Evolutionary conservation across 305 asterid genomes (phyloP), one percentile per base, ranked within the genome.

Genomic region (Striga hermonthica): DNA sequence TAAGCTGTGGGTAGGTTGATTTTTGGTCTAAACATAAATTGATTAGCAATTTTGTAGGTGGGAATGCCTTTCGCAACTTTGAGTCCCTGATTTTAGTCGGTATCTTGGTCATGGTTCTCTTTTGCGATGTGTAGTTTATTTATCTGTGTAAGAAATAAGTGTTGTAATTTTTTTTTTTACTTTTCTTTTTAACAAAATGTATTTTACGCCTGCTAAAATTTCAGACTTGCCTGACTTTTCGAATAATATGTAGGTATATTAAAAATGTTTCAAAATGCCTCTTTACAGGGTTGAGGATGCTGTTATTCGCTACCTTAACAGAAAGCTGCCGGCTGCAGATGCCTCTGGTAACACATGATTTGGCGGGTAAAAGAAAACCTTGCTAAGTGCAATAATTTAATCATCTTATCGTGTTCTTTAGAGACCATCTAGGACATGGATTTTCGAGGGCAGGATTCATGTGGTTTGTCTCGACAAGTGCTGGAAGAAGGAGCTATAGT

Each of bases 201-300:
- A 48, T 47, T 66, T 56, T 22, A 7, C 6, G 15, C 4, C 31
- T 22, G 31, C 31, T 22, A 22, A 22, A 22, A 22, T 22, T 22
- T 22, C 31, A 22, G 6, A 12, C 4, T 50, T 5, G 40, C 10
- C 39, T 49, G 9, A 39, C 56, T 52, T 39, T 50, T 41, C 40
- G 45, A 11, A 52, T 43, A 35, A 54, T 44, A 57, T 37, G n/a
- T 61, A 44, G 6, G 43, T 38, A 47, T 59, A 36, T 36, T 72
- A 16, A 56, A 22, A 67, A 35, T 49, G 7, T 22, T 64, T 76
- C 5, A 74, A 75, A 67, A 72, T 63, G 22, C 59, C 54, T 68
- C 45, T 66, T 64, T 63, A 74, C 87, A 91, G 98, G 98, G 96
- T 86, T 62, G 98, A 91, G 68, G 98, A 91, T 83, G 98, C 98